Evolutionary conservation across 495 filamentous ascomycete species (phyloP).

Genomic region (Lophium mytilinum): DNA sequence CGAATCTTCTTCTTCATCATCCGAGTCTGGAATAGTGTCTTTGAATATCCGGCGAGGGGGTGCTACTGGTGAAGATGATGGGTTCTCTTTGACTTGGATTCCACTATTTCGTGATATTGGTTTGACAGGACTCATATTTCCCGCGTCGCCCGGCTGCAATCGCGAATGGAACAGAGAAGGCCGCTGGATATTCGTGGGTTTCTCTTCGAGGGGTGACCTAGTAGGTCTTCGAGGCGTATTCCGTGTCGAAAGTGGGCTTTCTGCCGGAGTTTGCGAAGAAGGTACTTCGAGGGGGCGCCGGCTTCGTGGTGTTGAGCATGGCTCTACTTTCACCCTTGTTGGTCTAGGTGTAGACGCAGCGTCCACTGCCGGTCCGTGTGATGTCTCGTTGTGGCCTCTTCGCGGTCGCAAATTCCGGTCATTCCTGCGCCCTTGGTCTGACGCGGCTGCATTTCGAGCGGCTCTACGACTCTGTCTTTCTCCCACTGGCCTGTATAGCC

Average conservation of each 20-base stretch:
- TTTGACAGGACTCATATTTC: too few species aligned
- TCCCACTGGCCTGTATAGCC: not conserved
- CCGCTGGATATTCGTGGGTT: slow-evolving; percentile 16
- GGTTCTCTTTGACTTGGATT: not conserved
- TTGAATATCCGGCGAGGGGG: not conserved
- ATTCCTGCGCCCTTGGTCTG: not conserved
- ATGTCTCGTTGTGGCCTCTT: not conserved
- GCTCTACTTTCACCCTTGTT: slow-evolving; percentile 3
- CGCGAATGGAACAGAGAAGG: not conserved
- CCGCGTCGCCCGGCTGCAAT: too few species aligned
- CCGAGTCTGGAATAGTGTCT: not conserved
- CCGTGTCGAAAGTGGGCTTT: slow-evolving; percentile 29
- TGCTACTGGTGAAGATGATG: not conserved
- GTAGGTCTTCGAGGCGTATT: not conserved
- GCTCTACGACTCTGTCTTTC: not conserved
- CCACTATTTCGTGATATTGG: too few species aligned
- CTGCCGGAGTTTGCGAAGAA: slow-evolving; percentile 36
- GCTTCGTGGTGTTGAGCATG: slow-evolving; percentile 22
- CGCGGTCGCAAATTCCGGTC: not conserved
- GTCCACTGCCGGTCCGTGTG: not conserved
- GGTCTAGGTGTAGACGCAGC: not conserved
- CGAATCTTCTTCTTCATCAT: not conserved
- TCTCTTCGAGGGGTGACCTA: slow-evolving; percentile 28
- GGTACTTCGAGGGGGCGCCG: slow-evolving; percentile 27
- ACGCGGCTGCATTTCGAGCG: not conserved